These are phyloP conservation scores for Coemansia reversa DNA, from an alignment of 192 early-diverging fungal genomes.

Conservation along the genomic window DNA sequence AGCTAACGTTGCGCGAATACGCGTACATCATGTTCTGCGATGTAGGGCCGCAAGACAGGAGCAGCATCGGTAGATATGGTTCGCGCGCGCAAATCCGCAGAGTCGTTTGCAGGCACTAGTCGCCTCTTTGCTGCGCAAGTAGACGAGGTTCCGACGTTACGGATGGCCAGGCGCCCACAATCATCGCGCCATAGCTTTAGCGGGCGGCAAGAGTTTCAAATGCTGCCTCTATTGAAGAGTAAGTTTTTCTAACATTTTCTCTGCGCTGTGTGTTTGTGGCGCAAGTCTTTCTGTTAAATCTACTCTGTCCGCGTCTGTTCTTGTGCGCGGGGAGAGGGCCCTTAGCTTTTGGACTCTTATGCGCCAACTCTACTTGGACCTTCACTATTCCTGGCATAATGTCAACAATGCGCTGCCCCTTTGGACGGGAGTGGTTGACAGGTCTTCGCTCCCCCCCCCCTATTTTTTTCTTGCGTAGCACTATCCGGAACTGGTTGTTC, in stretches of 20 bases:
- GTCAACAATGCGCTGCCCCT: too few species aligned
- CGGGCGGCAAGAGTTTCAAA: conserved; percentile 49
- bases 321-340: too few species aligned
- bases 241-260: conserved; percentile 21
- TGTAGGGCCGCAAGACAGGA: conserved; percentile 46
- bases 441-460: background rate
- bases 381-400: too few species aligned
- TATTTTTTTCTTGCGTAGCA: too few species aligned
- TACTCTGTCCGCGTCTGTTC: too few species aligned
- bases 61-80: conserved; percentile 35
- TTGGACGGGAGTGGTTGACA: background rate
- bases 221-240: conserved; percentile 46
- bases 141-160: conserved; percentile 44
- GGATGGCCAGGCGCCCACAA: conserved; percentile 46
- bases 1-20: conserved; percentile 1
- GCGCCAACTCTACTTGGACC: too few species aligned
- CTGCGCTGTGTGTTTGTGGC: conserved; percentile 20
- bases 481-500: conserved; percentile 7
- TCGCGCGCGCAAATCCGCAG: conserved; percentile 47
- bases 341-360: too few species aligned
- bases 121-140: conserved; percentile 44
- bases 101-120: conserved; percentile 34
- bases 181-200: conserved; percentile 54
- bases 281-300: conserved; percentile 2
- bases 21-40: background rate